Evolutionary conservation across 371 early-diverging fungal species (phyloP).

Genomic region (Mucor saturninus): DNA sequence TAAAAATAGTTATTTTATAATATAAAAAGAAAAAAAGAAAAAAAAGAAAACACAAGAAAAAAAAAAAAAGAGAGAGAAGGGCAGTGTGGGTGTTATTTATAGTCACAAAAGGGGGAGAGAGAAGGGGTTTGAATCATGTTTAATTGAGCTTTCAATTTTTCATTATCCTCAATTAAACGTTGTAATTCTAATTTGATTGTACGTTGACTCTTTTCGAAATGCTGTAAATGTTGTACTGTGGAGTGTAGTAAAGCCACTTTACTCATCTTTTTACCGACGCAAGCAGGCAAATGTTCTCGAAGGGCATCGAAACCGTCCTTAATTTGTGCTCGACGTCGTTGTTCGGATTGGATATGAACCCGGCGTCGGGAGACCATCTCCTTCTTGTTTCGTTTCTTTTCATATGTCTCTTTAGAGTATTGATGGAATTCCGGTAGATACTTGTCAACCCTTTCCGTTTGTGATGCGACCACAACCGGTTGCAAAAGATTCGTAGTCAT

Average conservation of each 20-base stretch:
- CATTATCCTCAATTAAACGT: slow-evolving; percentile 48
- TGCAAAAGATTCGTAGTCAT: too few relatives aligned
- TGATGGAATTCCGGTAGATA: slow-evolving; percentile 16
- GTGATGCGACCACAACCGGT: too few relatives aligned
- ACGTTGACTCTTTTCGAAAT: slow-evolving; percentile 48
- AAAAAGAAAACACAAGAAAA: background rate
- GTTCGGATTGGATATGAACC: slow-evolving; percentile 66
- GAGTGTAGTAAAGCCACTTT: slow-evolving; percentile 58
- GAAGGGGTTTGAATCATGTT: background rate
- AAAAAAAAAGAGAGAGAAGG: background rate
- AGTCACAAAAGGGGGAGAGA: background rate
- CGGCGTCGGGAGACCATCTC: slow-evolving; percentile 48
- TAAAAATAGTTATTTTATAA: slow-evolving; percentile 10
- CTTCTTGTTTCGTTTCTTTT: slow-evolving; percentile 23
- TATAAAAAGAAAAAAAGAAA: background rate
- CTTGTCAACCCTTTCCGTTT: too few relatives aligned
- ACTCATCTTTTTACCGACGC: slow-evolving; percentile 59
- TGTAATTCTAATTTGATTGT: slow-evolving; percentile 50
- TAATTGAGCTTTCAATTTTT: slow-evolving; percentile 32
- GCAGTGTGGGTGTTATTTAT: background rate
- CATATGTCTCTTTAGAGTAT: slow-evolving; percentile 11
- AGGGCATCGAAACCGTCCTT: slow-evolving; percentile 62
- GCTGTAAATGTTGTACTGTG: slow-evolving; percentile 56
- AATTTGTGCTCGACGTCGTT: slow-evolving; percentile 63
- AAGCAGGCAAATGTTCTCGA: slow-evolving; percentile 57